Conservation (phyloP, 371 early-diverging fungal species). For the Mucor plumbeus region DNA sequence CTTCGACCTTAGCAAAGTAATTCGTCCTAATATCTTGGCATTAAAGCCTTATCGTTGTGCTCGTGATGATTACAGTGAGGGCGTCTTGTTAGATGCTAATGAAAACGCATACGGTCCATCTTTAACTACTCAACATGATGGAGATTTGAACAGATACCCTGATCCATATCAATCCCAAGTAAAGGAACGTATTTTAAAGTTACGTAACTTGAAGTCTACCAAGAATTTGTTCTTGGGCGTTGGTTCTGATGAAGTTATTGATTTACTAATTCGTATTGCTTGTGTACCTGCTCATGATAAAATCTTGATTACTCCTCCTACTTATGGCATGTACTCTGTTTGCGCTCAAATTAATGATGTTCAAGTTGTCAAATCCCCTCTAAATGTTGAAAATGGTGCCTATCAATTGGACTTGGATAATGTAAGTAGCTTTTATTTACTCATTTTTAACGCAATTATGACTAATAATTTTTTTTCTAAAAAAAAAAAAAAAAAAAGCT, state of each 20-base stretch:
- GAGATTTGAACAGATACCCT: constrained; percentile 91
- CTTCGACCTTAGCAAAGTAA: constrained; percentile 76
- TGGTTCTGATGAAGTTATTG: constrained; percentile 96
- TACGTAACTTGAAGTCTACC: constrained; percentile 68
- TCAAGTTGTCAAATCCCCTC: constrained; percentile 78
- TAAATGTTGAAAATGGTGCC: constrained; percentile 76
- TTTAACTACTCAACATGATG: constrained; percentile 35
- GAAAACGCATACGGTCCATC: constrained; percentile 95
- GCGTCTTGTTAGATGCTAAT: constrained; percentile 96
- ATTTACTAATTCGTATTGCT: constrained; percentile 88
- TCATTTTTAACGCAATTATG: neutral
- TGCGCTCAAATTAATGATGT: constrained; percentile 95
- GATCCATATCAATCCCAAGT: constrained; percentile 89
- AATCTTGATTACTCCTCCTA: constrained; percentile 94
- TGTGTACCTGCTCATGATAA: constrained; percentile 92
- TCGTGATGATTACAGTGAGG: constrained; percentile 91
- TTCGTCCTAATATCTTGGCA: constrained; percentile 93
- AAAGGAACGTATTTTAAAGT: constrained; percentile 75
- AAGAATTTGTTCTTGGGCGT: constrained; percentile 92
- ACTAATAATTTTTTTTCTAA: neutral
- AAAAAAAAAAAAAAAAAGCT: constrained; percentile 49
- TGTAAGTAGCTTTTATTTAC: constrained; percentile 44
- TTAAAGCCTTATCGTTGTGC: constrained; percentile 96
- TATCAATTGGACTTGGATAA: constrained; percentile 85
- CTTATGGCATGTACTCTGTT: constrained; percentile 98